Percentiles rank a stretch among this genome's conserved stretches.
These are phyloP conservation scores for Phialophora expanda DNA, from an alignment of 2,329 filamentous ascomycete genomes.

Conservation along the genomic window DNA sequence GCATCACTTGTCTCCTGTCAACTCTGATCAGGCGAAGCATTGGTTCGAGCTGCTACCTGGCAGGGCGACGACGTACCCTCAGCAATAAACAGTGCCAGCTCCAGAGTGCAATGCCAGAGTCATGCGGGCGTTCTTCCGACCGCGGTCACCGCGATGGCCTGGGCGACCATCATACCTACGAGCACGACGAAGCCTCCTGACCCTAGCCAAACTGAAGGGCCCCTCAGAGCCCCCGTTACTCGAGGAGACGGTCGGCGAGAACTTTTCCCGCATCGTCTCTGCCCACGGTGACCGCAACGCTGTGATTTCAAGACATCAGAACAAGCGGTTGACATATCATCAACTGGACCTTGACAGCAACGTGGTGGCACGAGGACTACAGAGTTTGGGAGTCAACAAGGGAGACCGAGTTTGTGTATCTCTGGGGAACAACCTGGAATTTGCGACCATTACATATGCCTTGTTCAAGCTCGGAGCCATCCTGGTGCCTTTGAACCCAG, in stretches of 20 bases:
- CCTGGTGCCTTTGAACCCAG: constrained; percentile 89
- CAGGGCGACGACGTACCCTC: neutral
- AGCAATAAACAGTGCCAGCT: neutral
- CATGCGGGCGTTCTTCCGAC: constrained; percentile 32
- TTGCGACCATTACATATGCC: constrained; percentile 79
- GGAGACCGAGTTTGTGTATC: constrained; percentile 80
- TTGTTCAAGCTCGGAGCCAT: constrained; percentile 94
- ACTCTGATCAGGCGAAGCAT: neutral
- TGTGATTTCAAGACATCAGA: constrained; percentile 68
- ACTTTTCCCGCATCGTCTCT: constrained; percentile 53
- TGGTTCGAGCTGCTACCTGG: neutral
- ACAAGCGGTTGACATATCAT: constrained; percentile 71
- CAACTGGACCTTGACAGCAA: constrained; percentile 65
- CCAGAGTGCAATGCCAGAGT: constrained; percentile 21
- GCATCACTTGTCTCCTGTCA: neutral
- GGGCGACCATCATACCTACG: constrained; percentile 1
- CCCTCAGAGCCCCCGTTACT: constrained; percentile 50
- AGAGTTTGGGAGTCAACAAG: constrained; percentile 39
- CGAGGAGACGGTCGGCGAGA: constrained; percentile 54
- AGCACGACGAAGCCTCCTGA: constrained; percentile 28
- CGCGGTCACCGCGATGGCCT: constrained; percentile 19
- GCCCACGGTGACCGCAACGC: constrained; percentile 56
- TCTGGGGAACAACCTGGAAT: constrained; percentile 83
- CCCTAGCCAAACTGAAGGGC: constrained; percentile 33
- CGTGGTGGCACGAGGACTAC: constrained; percentile 37